Conservation (phyloP, 1,139 yeast genomes). For the Hanseniaspora uvarum region DNA sequence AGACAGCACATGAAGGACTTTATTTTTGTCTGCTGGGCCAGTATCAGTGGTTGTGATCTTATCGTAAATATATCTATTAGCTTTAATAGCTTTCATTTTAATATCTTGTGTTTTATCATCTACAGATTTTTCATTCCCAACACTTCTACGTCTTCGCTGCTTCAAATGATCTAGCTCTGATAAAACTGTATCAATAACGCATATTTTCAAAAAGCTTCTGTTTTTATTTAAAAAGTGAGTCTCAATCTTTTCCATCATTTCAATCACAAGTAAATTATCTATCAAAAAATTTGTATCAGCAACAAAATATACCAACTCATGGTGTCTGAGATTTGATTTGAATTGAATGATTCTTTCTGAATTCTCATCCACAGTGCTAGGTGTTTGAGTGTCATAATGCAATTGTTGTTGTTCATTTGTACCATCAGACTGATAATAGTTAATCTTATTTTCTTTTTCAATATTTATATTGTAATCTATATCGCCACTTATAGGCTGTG, state of each 20-base stretch:
- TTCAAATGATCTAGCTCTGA: slow-evolving; percentile 14
- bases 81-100: slow-evolving; percentile 12
- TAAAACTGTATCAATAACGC: slow-evolving; percentile 13
- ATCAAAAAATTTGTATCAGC: slow-evolving; percentile 15
- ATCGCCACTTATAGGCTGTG: neutral
- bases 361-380: neutral
- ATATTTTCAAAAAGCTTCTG: slow-evolving; percentile 6
- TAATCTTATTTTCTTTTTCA: neutral
- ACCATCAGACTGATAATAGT: neutral
- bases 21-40: neutral
- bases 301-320: slow-evolving; percentile 4
- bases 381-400: neutral
- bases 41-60: neutral
- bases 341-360: slow-evolving; percentile 5
- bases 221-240: neutral
- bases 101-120: neutral
- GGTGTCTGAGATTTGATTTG: slow-evolving; percentile 4
- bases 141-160: neutral
- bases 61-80: slow-evolving; percentile 15
- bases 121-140: neutral
- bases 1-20: neutral
- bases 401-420: neutral
- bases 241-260: neutral
- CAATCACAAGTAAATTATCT: slow-evolving; percentile 1
- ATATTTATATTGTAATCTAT: no score